Evolutionary conservation across 1,139 yeast genomes (phyloP).

Genomic region (Blastobotrys indianensis): DNA sequence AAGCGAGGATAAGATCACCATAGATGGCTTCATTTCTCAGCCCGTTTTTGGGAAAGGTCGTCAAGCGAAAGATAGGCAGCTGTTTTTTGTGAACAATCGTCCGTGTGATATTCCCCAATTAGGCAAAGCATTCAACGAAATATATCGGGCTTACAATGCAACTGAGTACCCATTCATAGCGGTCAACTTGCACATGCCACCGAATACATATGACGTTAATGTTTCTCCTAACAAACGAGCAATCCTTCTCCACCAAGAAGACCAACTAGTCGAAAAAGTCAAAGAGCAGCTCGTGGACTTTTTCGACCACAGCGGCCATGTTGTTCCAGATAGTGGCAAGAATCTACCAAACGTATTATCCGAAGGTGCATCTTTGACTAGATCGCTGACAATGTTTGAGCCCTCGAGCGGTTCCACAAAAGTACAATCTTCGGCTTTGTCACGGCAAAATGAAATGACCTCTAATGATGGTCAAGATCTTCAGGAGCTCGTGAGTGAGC

Average conservation of each 20-base stretch:
- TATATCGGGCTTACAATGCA: constrained; percentile 63
- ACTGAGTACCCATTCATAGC: constrained; percentile 72
- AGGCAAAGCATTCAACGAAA: constrained; percentile 60
- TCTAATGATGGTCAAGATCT: no score
- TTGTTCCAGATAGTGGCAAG: constrained; percentile 25
- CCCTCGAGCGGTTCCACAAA: not conserved
- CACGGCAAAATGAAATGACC: no score
- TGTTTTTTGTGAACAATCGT: constrained; percentile 63
- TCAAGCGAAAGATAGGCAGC: constrained; percentile 66
- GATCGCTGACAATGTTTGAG: constrained; percentile 7
- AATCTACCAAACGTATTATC: no score
- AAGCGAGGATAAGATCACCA: constrained; percentile 7
- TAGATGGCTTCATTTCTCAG: constrained; percentile 63
- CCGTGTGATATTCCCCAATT: constrained; percentile 62
- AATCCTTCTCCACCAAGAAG: constrained; percentile 64
- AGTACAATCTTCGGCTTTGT: not conserved
- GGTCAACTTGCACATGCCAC: constrained; percentile 50
- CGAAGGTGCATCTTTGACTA: not conserved
- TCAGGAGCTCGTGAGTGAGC: no score
- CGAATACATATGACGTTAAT: constrained; percentile 64
- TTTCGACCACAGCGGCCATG: constrained; percentile 26
- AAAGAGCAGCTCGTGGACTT: constrained; percentile 22
- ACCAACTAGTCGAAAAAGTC: constrained; percentile 47
- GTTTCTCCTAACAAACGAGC: constrained; percentile 87
- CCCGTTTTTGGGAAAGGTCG: constrained; percentile 76